phyloP scores from a whole-genome alignment of 176 grass and related monocot species.

The Oryza nivara region DNA sequence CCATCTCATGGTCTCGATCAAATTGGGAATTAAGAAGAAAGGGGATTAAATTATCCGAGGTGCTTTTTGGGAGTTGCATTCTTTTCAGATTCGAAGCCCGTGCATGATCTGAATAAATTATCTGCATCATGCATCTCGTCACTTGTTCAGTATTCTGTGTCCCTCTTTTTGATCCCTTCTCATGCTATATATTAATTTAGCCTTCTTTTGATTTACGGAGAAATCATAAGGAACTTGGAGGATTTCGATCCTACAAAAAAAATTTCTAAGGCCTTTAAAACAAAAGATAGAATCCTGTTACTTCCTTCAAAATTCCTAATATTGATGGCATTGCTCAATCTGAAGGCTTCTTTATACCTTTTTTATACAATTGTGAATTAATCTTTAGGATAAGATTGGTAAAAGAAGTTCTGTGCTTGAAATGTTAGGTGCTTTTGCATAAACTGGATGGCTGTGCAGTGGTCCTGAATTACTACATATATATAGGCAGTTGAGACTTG shows the following conservation, averaged over 20 bases:
- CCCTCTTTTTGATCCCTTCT: background rate
- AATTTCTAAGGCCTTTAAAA: no score
- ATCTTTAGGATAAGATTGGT: background rate
- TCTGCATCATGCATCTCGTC: background rate
- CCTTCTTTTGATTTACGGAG: no score
- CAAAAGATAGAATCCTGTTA: no score
- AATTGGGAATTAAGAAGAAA: background rate
- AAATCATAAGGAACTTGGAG: no score
- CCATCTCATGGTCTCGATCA: background rate
- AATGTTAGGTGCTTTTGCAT: conserved; percentile 12
- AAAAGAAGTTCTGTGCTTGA: background rate
- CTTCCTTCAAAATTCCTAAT: no score
- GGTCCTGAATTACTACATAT: background rate
- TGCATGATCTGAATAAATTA: background rate
- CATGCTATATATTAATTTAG: no score
- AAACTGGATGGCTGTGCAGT: background rate
- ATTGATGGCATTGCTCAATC: no score
- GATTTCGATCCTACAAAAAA: no score
- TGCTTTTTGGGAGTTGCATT: conserved; percentile 17
- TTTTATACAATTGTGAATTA: background rate
- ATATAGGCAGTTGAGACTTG: background rate
- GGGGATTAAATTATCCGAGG: background rate
- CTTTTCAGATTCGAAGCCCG: conserved; percentile 2
- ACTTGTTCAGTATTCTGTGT: background rate
- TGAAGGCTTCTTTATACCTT: no score